phyloP scores from a whole-genome alignment of 352 stramenopile species.

The Globisporangium paroecandrum region DNA sequence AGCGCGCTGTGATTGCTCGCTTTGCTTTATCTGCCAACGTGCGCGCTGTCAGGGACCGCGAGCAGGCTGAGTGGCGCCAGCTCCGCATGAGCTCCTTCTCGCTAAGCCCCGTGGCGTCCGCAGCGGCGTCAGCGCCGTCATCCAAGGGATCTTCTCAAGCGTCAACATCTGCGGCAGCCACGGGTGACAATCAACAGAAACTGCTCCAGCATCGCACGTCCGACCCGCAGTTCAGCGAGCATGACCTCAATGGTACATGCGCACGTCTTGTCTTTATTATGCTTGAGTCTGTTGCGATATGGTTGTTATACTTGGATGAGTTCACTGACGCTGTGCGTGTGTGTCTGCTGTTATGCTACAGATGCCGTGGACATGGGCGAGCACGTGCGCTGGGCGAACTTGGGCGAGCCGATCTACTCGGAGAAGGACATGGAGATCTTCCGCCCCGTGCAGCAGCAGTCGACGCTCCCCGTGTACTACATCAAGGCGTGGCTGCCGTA shows the following conservation, averaged over 20 bases:
- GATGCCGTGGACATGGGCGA: slow-evolving; percentile 70
- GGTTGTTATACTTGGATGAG: not conserved
- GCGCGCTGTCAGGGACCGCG: slow-evolving; percentile 4
- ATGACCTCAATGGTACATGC: slow-evolving; percentile 40
- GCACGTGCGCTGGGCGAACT: slow-evolving; percentile 51
- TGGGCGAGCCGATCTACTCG: slow-evolving; percentile 65
- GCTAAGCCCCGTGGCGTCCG: slow-evolving; percentile 11
- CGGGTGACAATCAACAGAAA: slow-evolving; percentile 9
- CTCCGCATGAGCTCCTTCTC: slow-evolving; percentile 20
- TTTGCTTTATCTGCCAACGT: slow-evolving; percentile 2
- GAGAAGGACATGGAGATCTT: slow-evolving; percentile 78
- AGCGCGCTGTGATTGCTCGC: not conserved
- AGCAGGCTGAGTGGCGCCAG: slow-evolving; percentile 17
- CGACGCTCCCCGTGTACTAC: slow-evolving; percentile 64
- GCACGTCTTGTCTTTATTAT: slow-evolving; percentile 2
- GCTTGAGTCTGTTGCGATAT: slow-evolving; percentile 3
- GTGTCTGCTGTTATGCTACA: slow-evolving; percentile 16
- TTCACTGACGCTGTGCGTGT: not conserved
- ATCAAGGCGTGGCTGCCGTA: slow-evolving; percentile 69
- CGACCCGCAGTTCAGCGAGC: slow-evolving; percentile 58
- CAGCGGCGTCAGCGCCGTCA: too few species aligned
- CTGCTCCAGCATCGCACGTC: slow-evolving; percentile 56
- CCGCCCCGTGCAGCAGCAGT: slow-evolving; percentile 42
- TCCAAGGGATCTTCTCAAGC: not conserved
- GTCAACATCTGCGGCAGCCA: not conserved